A percentile compares a stretch with the other conserved stretches of the same genome.
These are phyloP conservation scores for Xerocomellus intermedius DNA, from an alignment of 768 basidiomycete species.

Conservation along the genomic window DNA sequence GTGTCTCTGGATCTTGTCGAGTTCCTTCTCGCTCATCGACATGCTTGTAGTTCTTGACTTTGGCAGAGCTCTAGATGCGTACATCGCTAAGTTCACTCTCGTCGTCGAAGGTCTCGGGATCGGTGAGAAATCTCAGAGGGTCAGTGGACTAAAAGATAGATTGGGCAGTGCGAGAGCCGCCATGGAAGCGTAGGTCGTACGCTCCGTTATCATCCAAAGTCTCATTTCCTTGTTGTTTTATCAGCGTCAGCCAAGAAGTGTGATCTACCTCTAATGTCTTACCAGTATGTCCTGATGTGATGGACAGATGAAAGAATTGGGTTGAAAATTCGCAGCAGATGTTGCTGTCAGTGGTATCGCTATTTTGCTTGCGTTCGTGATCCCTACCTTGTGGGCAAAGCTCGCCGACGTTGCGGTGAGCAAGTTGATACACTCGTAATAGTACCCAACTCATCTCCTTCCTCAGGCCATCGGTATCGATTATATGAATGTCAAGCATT, in stretches of 20 bases:
- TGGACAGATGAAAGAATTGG: slow-evolving; percentile 17
- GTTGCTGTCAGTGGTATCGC: slow-evolving; percentile 14
- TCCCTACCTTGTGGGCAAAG: slow-evolving; percentile 10
- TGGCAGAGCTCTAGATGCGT: slow-evolving; percentile 12
- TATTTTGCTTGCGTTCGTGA: slow-evolving; percentile 13
- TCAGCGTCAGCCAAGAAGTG: slow-evolving; percentile 20
- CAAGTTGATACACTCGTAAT: neutral
- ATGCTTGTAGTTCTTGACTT: slow-evolving; percentile 13
- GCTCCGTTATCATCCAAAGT: neutral
- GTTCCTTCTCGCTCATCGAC: neutral
- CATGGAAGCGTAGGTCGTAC: slow-evolving; percentile 18
- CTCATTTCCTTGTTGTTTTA: neutral
- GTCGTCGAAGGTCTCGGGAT: slow-evolving; percentile 8
- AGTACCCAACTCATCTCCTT: neutral
- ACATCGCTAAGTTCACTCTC: slow-evolving; percentile 14
- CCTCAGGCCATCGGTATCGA: slow-evolving; percentile 7
- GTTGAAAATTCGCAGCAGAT: slow-evolving; percentile 16
- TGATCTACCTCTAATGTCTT: neutral
- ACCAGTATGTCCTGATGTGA: neutral
- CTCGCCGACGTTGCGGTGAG: slow-evolving; percentile 3
- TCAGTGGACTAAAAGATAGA: neutral
- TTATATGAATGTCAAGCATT: neutral
- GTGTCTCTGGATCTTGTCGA: neutral
- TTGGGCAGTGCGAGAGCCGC: slow-evolving; percentile 1
- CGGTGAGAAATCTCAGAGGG: slow-evolving; percentile 5